These are phyloP conservation scores for Kondoa subrosea DNA, from an alignment of 768 basidiomycete species.

Conservation along the genomic window DNA sequence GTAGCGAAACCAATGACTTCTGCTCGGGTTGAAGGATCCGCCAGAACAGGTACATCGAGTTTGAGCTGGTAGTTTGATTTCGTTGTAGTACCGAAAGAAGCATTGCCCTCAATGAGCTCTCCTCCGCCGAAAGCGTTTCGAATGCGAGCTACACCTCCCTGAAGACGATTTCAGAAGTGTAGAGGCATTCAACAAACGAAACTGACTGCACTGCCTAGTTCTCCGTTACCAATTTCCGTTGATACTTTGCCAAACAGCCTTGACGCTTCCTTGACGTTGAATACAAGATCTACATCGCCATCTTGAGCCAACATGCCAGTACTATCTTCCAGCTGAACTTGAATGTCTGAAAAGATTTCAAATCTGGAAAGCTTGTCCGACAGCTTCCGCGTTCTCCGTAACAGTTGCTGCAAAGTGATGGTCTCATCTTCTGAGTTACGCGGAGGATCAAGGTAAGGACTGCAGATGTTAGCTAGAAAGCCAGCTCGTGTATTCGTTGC, in stretches of 20 bases:
- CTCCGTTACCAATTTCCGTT: constrained; percentile 83
- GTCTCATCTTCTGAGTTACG: constrained; percentile 30
- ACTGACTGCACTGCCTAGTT: constrained; percentile 66
- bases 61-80: constrained; percentile 49
- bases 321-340: constrained; percentile 47
- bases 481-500: constrained; percentile 54
- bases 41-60: constrained; percentile 34
- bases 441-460: constrained; percentile 42
- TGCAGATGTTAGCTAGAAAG: constrained; percentile 63
- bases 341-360: constrained; percentile 56
- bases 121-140: constrained; percentile 83
- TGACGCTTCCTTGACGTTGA: constrained; percentile 58
- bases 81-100: constrained; percentile 74
- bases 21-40: constrained; percentile 47
- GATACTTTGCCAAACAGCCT: constrained; percentile 60
- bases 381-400: constrained; percentile 53
- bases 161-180: not conserved
- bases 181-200: not conserved
- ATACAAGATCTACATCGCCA: constrained; percentile 61
- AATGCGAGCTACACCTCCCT: constrained; percentile 65
- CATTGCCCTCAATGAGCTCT: constrained; percentile 65
- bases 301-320: constrained; percentile 41
- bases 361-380: constrained; percentile 51
- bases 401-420: constrained; percentile 45
- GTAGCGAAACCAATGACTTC: constrained; percentile 54